Evolutionary conservation across 2,329 filamentous ascomycete species (phyloP).

Genomic region (Aspergillus sojae): DNA sequence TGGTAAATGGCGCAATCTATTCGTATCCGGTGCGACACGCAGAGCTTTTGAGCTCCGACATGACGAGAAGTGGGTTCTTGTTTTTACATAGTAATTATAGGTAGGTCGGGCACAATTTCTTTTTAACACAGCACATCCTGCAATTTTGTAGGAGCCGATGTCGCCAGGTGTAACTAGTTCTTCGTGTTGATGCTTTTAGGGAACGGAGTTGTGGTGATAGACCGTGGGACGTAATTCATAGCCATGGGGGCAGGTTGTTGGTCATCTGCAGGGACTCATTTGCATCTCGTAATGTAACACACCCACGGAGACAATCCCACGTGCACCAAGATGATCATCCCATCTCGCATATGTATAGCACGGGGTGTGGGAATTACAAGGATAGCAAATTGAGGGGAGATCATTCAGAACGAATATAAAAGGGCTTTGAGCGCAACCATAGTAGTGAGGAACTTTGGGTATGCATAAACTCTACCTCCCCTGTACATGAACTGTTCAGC

Average conservation of each 20-base stretch:
- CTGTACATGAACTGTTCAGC: neutral
- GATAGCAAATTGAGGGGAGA: neutral
- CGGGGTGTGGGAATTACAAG: neutral
- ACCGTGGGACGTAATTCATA: neutral
- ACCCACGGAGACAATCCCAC: neutral
- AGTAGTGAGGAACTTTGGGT: neutral
- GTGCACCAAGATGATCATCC: neutral
- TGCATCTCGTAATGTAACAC: neutral
- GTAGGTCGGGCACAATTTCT: too few species aligned
- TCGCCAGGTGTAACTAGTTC: neutral
- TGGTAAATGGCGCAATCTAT: neutral
- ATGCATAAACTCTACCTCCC: neutral
- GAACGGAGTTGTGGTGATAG: neutral
- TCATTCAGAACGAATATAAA: neutral
- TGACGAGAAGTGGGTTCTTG: neutral
- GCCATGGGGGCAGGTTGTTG: neutral
- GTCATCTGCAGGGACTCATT: neutral
- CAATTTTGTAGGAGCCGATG: neutral
- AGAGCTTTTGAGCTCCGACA: neutral
- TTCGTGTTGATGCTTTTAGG: neutral
- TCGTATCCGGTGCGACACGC: neutral
- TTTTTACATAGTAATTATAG: too few species aligned
- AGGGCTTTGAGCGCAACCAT: neutral
- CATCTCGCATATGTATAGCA: neutral
- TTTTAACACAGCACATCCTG: neutral